Conservation (phyloP, 2,329 filamentous ascomycete species). For the Microsporum canis region DNA sequence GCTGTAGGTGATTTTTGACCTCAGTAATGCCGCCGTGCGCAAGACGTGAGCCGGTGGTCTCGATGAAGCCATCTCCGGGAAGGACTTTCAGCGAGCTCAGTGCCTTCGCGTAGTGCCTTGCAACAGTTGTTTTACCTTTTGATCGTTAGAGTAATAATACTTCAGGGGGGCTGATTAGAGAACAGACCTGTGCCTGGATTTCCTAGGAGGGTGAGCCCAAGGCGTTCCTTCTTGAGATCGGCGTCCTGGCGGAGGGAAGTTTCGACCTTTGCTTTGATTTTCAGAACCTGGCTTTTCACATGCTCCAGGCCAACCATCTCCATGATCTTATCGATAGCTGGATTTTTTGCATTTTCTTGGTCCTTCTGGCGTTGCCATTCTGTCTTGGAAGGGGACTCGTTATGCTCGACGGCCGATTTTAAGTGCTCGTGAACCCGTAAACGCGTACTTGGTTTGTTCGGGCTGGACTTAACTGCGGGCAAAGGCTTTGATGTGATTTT, state of each 20-base stretch:
- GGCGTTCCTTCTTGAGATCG: slow-evolving; percentile 47
- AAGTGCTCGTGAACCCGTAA: slow-evolving; percentile 11
- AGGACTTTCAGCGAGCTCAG: slow-evolving; percentile 52
- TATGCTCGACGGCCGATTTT: slow-evolving; percentile 14
- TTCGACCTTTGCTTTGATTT: slow-evolving; percentile 54
- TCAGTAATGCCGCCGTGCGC: slow-evolving; percentile 50
- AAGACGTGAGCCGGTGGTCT: slow-evolving; percentile 57
- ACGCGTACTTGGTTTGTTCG: neutral
- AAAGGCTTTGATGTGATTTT: neutral
- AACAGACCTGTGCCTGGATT: slow-evolving; percentile 61
- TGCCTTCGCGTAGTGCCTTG: slow-evolving; percentile 57
- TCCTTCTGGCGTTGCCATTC: slow-evolving; percentile 55
- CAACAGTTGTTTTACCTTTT: slow-evolving; percentile 62
- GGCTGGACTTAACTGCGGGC: neutral
- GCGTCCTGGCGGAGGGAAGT: slow-evolving; percentile 46
- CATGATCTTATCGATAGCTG: slow-evolving; percentile 54
- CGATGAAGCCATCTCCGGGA: slow-evolving; percentile 49
- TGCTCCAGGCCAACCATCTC: slow-evolving; percentile 58
- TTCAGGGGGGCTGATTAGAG: neutral
- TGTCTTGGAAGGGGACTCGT: slow-evolving; percentile 20
- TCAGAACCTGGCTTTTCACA: slow-evolving; percentile 54
- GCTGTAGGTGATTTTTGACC: slow-evolving; percentile 46
- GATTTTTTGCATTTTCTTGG: slow-evolving; percentile 40
- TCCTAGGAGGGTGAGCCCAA: slow-evolving; percentile 53
- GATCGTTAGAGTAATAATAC: slow-evolving; percentile 7